Evolutionary conservation across 148 eudicot species (phyloP), one percentile per base, ranked within the genome.

Genomic region (Pouteria glomerata): DNA sequence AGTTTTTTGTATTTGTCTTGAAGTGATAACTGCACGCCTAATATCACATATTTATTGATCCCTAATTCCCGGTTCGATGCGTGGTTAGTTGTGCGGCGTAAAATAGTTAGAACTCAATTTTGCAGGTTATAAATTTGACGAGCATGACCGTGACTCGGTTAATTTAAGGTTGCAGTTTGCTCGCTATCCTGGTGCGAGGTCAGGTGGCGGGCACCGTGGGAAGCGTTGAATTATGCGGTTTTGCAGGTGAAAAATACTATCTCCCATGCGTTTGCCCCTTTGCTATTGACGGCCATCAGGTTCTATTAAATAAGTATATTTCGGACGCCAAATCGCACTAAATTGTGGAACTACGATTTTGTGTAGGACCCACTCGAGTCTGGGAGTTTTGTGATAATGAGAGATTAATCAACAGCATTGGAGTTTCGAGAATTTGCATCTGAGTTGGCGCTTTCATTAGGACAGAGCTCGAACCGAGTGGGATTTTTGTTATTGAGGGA

Each of bases 81-180:
- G 21, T 53, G 69, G 73, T 65, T 30, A 64, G 60, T 70, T 80
- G 44, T 30, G 82, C 52, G 35, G 80, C 83, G 80, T 78, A 71
- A 80, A 77, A 72, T 58, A 80, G 89, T 86, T 74, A 51, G n/a
- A 86, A 81, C 81, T 87, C 80, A 65, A 80, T 92, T 87, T 87
- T 92, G 92, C 97, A 92, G 97, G 97, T 92, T 92, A 92, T 73
- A 80, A 76, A 78, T 92, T 92, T 67, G 97, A 92, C 35, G 97
- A 92, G 83, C 90, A 79, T 74, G 97, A 87, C 74, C 92, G 88
- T 37, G 97, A 86, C 65, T 83, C 94, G 3, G 79, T 70, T 72
- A 31, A 23, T 60, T 76, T 92, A 79, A 87, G 89, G 89, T 79
- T 92, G 73, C 95, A 89, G 70, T 92, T 86, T 75, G 92, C 92